Base-by-base conservation (phyloP, 345 rosid species). In the Tarenaya hassleriana region DNA sequence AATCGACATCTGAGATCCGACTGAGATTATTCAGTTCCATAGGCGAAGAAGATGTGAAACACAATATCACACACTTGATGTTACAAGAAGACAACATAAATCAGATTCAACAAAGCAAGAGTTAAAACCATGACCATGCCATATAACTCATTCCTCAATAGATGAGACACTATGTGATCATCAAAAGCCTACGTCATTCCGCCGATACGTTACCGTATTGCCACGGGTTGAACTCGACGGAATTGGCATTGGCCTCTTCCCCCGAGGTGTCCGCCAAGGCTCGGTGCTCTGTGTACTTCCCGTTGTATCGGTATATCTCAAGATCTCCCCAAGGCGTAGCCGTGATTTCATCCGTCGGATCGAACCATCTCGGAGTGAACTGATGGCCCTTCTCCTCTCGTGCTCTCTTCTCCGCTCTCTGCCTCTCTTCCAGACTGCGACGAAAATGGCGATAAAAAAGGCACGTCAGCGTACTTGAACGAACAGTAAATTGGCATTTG, bases 341-440 rank as follows among this genome's bases (percentile, higher is more conserved):
- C 13, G 81, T 63, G 29, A 78, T 55, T 67, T 82, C 88, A 2
- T 79, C 80, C 0, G 81, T 82, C 18, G 70, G 52, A 63, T 82
- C 87, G 19, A 85, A 85, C 87, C 90, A 82, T 76, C 73, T 74
- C 21, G 95, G 83, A 1, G 58, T 59, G 47, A 82, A 82, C 39
- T 76, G 71, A 7, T 82, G 75, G 16, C 69, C 80, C 39, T 75
- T 71, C 8, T 78, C 73, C 64, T 85, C 90, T 19, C 90, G 61
- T n/a, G 57, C 52, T 63, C 73, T 78, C 73, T 80, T 82, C 50
- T 82, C 90, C 0, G 83, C 87, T 56, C 90, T 71, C 68, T 80
- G 95, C 52, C 78, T 79, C 73, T 82, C 95, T 61, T 86, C 90
- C 72, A 82, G 77, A 49, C 87, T 86, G 71, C 21, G 67, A 50